phyloP scores from a whole-genome alignment of 306 rosid species.

The Boehmeria nivea region DNA sequence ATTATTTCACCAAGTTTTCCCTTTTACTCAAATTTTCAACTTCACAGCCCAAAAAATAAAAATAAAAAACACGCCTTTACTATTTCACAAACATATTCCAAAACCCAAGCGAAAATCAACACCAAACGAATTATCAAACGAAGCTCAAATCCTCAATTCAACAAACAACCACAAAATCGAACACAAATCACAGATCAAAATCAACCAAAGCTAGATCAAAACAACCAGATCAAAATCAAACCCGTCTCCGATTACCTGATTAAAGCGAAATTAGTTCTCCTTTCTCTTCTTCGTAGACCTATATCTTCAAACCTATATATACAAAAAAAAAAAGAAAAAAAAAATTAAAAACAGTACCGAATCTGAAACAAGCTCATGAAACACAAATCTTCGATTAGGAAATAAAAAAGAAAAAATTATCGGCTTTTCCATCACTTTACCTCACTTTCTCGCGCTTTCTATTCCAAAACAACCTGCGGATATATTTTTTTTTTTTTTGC shows the following conservation, averaged over 20 bases:
- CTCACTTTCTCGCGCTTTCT: constrained; percentile 18
- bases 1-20: no score
- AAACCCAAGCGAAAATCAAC: no score
- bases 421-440: background rate
- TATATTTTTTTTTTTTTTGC: background rate
- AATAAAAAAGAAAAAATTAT: background rate
- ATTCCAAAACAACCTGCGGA: background rate
- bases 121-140: no score
- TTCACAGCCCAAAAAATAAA: no score
- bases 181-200: background rate
- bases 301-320: background rate
- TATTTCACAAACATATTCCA: no score
- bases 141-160: no score
- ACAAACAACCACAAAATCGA: no score
- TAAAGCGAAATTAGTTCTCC: background rate
- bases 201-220: constrained; percentile 4
- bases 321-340: background rate
- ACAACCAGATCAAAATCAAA: background rate
- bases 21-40: no score
- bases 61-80: no score
- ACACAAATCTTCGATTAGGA: background rate
- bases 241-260: constrained; percentile 19
- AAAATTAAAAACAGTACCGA: background rate
- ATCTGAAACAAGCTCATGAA: constrained; percentile 7
- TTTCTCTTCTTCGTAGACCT: background rate